These are phyloP conservation scores for Arthrobotrys musiformis DNA, from an alignment of 2,329 filamentous ascomycete genomes.

Conservation along the genomic window DNA sequence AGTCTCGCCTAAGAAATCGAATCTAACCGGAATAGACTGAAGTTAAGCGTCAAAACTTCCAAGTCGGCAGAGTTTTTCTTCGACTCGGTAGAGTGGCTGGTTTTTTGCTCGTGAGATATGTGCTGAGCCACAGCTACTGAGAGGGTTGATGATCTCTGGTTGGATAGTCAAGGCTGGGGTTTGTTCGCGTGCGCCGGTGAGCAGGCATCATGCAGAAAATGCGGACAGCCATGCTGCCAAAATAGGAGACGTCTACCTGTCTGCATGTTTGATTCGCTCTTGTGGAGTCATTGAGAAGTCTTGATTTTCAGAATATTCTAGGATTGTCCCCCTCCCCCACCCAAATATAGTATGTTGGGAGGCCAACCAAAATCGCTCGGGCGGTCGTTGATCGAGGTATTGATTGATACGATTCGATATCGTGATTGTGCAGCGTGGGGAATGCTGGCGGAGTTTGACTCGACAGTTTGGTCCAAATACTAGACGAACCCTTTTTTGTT, in stretches of 20 bases:
- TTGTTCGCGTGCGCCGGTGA: constrained; percentile 30
- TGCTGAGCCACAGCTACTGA: constrained; percentile 15
- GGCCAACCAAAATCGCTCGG: constrained; percentile 7
- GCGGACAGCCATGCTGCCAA: constrained; percentile 16
- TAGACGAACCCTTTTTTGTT: not conserved
- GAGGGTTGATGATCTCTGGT: not conserved
- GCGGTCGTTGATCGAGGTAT: not conserved
- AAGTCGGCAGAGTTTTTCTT: not conserved
- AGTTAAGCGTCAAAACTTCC: not conserved
- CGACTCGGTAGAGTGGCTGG: constrained; percentile 5
- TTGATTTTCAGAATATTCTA: constrained; percentile 36
- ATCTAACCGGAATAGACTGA: not conserved
- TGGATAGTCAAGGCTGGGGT: constrained; percentile 1
- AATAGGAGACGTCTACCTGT: constrained; percentile 22
- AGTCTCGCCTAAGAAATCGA: too few relatives aligned
- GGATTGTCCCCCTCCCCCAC: not conserved
- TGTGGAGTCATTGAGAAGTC: constrained; percentile 8
- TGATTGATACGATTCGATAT: not conserved
- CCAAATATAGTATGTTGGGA: constrained; percentile 35
- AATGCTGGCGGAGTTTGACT: not conserved
- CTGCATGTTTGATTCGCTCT: constrained; percentile 37
- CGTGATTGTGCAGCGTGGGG: constrained; percentile 6
- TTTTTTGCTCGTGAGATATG: not conserved
- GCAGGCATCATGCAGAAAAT: constrained; percentile 35
- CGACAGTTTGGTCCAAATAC: not conserved